A percentile compares a stretch with the other conserved stretches of the same genome.
Evolutionary conservation across 768 basidiomycete genomes (phyloP).

Genomic region (Suillus occidentalis): DNA sequence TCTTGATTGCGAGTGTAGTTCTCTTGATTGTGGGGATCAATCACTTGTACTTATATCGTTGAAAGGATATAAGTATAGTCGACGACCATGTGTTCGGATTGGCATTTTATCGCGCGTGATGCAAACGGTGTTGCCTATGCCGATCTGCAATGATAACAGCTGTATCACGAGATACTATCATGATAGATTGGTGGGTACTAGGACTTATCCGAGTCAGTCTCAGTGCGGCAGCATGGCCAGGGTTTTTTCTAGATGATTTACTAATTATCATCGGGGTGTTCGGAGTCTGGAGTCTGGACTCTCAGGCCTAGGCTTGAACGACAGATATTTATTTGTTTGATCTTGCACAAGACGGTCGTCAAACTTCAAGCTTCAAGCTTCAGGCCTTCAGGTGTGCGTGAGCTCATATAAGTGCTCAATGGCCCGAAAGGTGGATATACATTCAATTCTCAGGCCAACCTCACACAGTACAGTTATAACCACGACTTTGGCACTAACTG

Average conservation of each 20-base stretch:
- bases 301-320: too few relatives aligned
- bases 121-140: background rate
- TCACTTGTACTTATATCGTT: background rate
- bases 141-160: background rate
- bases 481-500: background rate
- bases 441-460: background rate
- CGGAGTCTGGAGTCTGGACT: too few relatives aligned
- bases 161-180: background rate
- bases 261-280: too few relatives aligned
- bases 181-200: too few relatives aligned
- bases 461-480: background rate
- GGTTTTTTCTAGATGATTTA: too few relatives aligned
- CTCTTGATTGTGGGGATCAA: background rate
- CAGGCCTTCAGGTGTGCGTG: background rate
- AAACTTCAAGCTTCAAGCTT: too few relatives aligned
- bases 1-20: conserved; percentile 3
- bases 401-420: background rate
- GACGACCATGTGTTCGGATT: background rate
- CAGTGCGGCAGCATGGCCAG: background rate
- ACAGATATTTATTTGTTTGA: too few relatives aligned
- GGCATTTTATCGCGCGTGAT: background rate
- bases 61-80: conserved; percentile 3
- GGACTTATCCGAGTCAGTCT: too few relatives aligned
- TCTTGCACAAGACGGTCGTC: background rate
- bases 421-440: background rate